These are phyloP conservation scores for Musa schizocarpa DNA, from an alignment of 176 grass and related monocot genomes.

Conservation along the genomic window DNA sequence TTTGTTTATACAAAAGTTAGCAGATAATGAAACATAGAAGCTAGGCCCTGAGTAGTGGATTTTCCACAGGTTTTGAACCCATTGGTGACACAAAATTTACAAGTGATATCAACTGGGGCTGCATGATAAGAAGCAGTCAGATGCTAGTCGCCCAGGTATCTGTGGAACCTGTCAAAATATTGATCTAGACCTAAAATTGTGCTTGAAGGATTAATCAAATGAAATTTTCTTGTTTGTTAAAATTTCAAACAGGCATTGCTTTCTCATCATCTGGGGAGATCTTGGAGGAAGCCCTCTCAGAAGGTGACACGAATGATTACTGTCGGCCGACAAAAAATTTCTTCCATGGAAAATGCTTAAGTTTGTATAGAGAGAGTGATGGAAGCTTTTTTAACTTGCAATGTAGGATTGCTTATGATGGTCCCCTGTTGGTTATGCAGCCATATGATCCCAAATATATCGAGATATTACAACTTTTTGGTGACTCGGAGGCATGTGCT, in stretches of 20 bases:
- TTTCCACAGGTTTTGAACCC: slow-evolving; percentile 49
- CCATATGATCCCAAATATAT: slow-evolving; percentile 71
- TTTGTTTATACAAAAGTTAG: neutral
- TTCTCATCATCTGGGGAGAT: slow-evolving; percentile 88
- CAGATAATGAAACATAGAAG: neutral
- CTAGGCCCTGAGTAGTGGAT: neutral
- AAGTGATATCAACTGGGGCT: slow-evolving; percentile 87
- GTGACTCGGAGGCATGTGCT: slow-evolving; percentile 57
- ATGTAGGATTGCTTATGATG: slow-evolving; percentile 57
- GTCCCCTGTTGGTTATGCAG: slow-evolving; percentile 73
- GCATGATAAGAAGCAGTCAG: slow-evolving; percentile 99
- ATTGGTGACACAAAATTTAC: slow-evolving; percentile 63
- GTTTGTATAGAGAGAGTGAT: slow-evolving; percentile 31
- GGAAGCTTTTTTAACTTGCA: slow-evolving; percentile 32
- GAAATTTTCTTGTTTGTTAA: slow-evolving; percentile 3
- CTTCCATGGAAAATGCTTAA: neutral
- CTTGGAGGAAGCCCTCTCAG: slow-evolving; percentile 69
- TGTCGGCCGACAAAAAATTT: neutral
- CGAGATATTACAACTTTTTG: slow-evolving; percentile 67
- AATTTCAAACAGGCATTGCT: slow-evolving; percentile 49
- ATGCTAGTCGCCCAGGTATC: slow-evolving; percentile 88
- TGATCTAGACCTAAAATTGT: neutral
- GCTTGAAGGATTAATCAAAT: neutral
- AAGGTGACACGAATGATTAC: slow-evolving; percentile 47
- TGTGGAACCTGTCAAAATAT: neutral